Base-by-base conservation (phyloP, 106 monocot genomes). In the Triglochin maritima region DNA sequence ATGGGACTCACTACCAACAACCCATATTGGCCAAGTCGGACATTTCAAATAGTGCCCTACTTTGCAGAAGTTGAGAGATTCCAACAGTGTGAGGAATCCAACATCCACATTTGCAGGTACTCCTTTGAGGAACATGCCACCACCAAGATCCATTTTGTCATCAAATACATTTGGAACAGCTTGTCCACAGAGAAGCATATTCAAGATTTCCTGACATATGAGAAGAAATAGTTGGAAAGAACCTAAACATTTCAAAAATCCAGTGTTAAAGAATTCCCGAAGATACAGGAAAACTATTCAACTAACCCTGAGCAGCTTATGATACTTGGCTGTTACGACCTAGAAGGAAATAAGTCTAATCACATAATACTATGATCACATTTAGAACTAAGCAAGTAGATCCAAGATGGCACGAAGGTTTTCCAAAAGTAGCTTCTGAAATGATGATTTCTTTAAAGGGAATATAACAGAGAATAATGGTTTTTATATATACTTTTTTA, bases 111-210 rank as follows among this genome's bases (percentile, higher is more conserved):
- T 71, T 5, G 67, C 68, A 3, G 88, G 80, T 71, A 98, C 85
- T 51, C 98, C 98, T 60, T 86, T 86, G 2, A 96, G 85, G 73
- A 59, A 95, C 90, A 95, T 87, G 62, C 87, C 86, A 7, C 84
- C 87, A 7, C 94, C 89, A 15, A 91, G 83, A 62, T 96, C 91
- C 96, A 96, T 91, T 63, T 82, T 79, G 44, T 83, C 96, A 75
- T 96, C 96, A 74, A 96, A 96, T 62, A 96, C 94, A 76, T 95
- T 95, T 50, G 94, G 85, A 50, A 77, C 87, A 44, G 95, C 95
- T 73, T 82, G 75, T 50, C 95, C 95, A 49, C 95, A 96, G n/a
- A 96, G 79, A 13, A 96, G 78, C 64, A 96, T 69, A 67, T 96
- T 96, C 77, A 96, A 90, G 52, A 96, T 90, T 67, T 96, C 95